Base-by-base conservation (phyloP, 495 filamentous ascomycete species). In the Hypoxylon subgilvum region DNA sequence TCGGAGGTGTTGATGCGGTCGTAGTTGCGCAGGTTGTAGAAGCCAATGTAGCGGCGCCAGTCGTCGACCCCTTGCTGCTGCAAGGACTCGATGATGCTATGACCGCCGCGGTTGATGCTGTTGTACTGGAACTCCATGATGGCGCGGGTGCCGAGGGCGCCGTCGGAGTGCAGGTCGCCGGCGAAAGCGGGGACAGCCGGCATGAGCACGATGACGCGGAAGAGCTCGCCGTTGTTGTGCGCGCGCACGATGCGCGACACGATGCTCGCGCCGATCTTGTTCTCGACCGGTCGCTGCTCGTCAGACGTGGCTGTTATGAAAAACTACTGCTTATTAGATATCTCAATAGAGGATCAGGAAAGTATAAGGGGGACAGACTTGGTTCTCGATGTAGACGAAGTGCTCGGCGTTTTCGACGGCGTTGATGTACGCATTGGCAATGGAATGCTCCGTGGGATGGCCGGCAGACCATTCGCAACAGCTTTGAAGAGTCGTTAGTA, bases 101-200 rank as follows among this genome's bases (percentile, higher is more conserved):
- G 76, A 2, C 90, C 91, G 25, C 90, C 90, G n/a, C 94, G 84
- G 67, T 77, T 92, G 75, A 97, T 96, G 36, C 83, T 87, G 67
- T 88, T 81, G 72, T 96, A 93, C 68, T 93, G 90, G 76, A 89
- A 96, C 70, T 96, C 91, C 91, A 97, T 96, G 70, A 97, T 96
- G 0, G 92, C 92, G 1, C 93, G 82, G 8, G 93, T 96, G 6
- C 90, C 89, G 2, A 96, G 82, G 34, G 86, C 86, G 4, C 85
- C 87, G 12, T 96, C 89, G 9, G 84, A 84, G 40, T 86, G 78
- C 34, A 97, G 73, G 66, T 97, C 92, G 14, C 93, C 93, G 2
- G 92, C 92, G 65, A 97, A 97, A 13, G 82, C 93, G 2, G 93
- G 93, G 2, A 97, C 84, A 1, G 90, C 85, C 0, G 93, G 93